Base-by-base conservation (phyloP, 2,329 filamentous ascomycete species). In the Colletotrichum sp. region DNA sequence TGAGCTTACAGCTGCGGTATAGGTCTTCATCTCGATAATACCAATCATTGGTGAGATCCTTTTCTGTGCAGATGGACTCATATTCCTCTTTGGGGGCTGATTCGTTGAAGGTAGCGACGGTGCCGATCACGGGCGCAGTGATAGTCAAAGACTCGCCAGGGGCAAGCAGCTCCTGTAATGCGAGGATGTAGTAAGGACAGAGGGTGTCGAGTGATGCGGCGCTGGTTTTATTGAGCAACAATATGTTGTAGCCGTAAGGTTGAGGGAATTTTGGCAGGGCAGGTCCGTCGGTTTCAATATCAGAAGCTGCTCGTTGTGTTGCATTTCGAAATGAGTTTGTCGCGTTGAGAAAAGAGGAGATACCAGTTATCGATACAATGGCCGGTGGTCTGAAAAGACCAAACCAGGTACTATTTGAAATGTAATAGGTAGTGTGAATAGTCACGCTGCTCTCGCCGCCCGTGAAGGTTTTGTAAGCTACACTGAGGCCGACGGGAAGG, bases 401-500 rank as follows among this genome's bases (percentile, higher is more conserved):
- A 16, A 1, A 56, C 0, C 2, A 56, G 8, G 52, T 22, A 0
- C 1, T 0, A 4, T 27, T 27, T 0, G 22, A 0, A 6, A 27
- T 16, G 25, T 56, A 56, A 2, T 56, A 22, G 12, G 2, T 0
- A 2, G 12, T 0, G 13, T 6, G 3, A 15, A 56, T 9, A 1
- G 2, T 6, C 7, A 56, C 16, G 52, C 52, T 16, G 52, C 52
- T 56, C n/a, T 28, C 7, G 8, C 52, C 52, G 13, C 55, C 55
- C 3, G 55, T 3, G 0, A 58, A 58, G 0, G 55, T 28, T 9
- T 58, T 58, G 27, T 58, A 58, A 2, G 55, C 55, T 0, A 58
- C 27, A 6, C 55, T 58, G 4, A 58, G 55, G 0, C 55, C 55
- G 4, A 58, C 0, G 0, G 55, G 55, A 28, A 58, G 55, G 4